Percentiles rank a stretch among this genome's conserved stretches.
phyloP scores from a whole-genome alignment of 139 green algal species.

The Tetraselmis chui region DNA sequence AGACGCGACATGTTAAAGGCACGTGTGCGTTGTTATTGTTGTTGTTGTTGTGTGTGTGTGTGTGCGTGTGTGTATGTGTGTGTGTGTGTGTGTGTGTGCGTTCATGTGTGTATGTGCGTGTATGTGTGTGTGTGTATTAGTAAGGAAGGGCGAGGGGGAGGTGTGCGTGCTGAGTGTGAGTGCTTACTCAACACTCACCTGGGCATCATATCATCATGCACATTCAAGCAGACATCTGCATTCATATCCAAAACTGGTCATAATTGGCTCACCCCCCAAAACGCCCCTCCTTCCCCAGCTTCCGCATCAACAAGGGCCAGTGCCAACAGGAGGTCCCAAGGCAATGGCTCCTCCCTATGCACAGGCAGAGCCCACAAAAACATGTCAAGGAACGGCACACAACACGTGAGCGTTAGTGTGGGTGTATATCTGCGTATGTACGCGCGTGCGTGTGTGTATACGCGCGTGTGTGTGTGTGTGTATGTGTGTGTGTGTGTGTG shows the following conservation, averaged over 20 bases:
- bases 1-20: conserved; percentile 2
- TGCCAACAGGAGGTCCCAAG: conserved; percentile 56
- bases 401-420: no score
- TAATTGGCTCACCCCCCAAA: conserved; percentile 31
- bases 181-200: no score
- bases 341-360: conserved; percentile 25
- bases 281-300: conserved; percentile 33
- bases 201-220: no score
- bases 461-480: no score
- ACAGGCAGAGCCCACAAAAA: conserved; percentile 8
- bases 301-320: conserved; percentile 52
- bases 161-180: no score
- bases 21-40: no score
- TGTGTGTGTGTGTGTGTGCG: conserved; percentile 34
- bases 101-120: background rate
- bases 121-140: conserved; percentile 33
- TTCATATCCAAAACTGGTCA: no score
- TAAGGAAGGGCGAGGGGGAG: conserved; percentile 46
- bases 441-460: no score
- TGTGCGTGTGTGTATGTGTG: background rate
- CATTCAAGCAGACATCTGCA: no score
- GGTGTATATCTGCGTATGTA: no score
- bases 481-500: no score
- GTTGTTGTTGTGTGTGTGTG: conserved; percentile 8
- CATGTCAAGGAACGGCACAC: background rate